These are phyloP conservation scores for Salix exigua DNA, from an alignment of 345 rosid genomes.

Conservation along the genomic window DNA sequence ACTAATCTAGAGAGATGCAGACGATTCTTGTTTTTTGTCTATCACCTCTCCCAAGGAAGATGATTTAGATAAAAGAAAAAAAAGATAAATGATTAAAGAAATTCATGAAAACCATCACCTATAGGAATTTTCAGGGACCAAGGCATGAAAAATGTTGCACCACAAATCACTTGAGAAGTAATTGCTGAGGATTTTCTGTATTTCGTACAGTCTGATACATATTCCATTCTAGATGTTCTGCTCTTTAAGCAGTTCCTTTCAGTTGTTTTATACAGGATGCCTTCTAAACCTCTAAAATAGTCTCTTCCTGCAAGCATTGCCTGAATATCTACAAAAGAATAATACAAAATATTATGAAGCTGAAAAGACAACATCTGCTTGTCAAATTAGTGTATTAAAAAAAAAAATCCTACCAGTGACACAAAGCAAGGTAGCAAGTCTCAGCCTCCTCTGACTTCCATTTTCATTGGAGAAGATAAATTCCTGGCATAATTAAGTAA, in stretches of 20 bases:
- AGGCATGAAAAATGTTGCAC: constrained; percentile 67
- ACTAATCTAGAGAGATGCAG: constrained; percentile 16
- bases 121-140: constrained; percentile 81
- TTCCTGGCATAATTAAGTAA: constrained; percentile 6
- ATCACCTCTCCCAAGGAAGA: constrained; percentile 27
- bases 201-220: constrained; percentile 43
- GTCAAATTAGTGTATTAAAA: background rate
- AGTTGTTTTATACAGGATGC: constrained; percentile 2
- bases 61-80: constrained; percentile 15
- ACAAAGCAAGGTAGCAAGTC: constrained; percentile 31
- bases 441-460: constrained; percentile 87
- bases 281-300: constrained; percentile 25
- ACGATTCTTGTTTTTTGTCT: constrained; percentile 14
- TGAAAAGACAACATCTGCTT: background rate
- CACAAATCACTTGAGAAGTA: constrained; percentile 53
- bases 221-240: constrained; percentile 62
- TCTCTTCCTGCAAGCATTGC: constrained; percentile 56
- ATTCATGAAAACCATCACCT: constrained; percentile 82
- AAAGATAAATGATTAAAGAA: constrained; percentile 39
- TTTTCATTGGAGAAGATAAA: constrained; percentile 19
- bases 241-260: constrained; percentile 23
- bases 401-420: constrained; percentile 39
- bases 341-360: background rate
- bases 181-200: constrained; percentile 48
- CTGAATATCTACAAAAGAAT: constrained; percentile 30